Evolutionary conservation across 208 protist species (phyloP), one percentile per base, ranked within the genome.

Genomic region (Acanthamoeba divionensis): DNA sequence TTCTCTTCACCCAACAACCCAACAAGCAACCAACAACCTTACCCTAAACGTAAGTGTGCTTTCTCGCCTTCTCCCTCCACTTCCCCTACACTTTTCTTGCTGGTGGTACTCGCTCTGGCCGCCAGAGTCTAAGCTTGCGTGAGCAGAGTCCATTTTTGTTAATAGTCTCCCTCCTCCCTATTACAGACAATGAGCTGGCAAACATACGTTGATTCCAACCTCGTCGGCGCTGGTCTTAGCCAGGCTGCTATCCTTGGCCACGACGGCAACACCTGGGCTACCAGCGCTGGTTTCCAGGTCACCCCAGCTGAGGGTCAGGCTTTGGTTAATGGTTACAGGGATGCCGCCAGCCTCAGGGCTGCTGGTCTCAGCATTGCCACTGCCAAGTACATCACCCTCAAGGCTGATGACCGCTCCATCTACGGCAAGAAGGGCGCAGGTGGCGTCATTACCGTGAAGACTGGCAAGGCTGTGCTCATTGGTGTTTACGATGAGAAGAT

Each of bases 181-280:
- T 29, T 31, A 31, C 8, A 29, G 33, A 88, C 24, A n/a, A 95
- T 95, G 94, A 94, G 91, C 7, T 96, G 95, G 95, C 93, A 96
- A 83, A 24, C 62, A 65, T 96, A 96, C 90, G 89, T 96, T 63
- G 94, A 96, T 50, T 85, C 33, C 44, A 95, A 95, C 87, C 92
- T 97, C 38, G 54, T 96, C 29, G 95, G 95, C 45, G 92, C 95
- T 41, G 93, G 93, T 45, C 47, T 91, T 0, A 73, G 88, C 26
- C 62, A 94, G 66, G 93, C 90, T 26, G 90, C 90, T 44, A 96
- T 96, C 77, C 47, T 92, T 60, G 95, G 94, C 41, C 91, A 90
- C 44, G 91, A 95, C 52, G 95, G 95, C 60, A 54, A 38, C 48
- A 48, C 26, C 9, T 97, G 95, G 95, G 95, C 95, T 36, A 57